phyloP scores from a whole-genome alignment of 1,139 yeast genomes.

The Cylindricascospora bacillispora region DNA sequence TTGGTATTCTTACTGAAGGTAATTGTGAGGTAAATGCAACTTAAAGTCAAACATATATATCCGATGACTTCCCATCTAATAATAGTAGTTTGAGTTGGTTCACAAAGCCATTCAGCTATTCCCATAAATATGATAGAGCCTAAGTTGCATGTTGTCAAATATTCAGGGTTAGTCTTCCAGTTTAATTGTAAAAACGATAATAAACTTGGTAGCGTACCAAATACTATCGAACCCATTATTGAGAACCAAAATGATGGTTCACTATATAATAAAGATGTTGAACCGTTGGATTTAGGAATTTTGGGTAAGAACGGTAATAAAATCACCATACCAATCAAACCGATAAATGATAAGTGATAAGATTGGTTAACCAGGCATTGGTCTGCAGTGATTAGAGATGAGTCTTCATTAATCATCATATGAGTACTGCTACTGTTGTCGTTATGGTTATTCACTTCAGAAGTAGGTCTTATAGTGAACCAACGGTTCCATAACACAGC shows the following conservation, averaged over 20 bases:
- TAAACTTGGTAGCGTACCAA: conserved; percentile 17
- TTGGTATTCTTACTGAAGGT: conserved; percentile 6
- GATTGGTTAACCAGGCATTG: conserved; percentile 11
- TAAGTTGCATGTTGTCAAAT: conserved; percentile 16
- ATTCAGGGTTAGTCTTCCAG: conserved; percentile 15
- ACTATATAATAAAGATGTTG: conserved; percentile 10
- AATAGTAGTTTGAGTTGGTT: conserved; percentile 19
- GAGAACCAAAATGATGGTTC: conserved; percentile 16
- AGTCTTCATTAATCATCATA: conserved; percentile 7
- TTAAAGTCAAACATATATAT: conserved; percentile 15
- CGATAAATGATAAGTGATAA: conserved; percentile 15
- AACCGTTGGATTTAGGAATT: conserved; percentile 7
- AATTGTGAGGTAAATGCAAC: conserved; percentile 16
- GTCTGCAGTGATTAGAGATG: conserved; percentile 4
- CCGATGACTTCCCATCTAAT: conserved; percentile 24
- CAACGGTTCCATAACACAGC: conserved; percentile 16
- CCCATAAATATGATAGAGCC: conserved; percentile 21
- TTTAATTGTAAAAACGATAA: conserved; percentile 14
- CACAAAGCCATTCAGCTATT: conserved; percentile 20
- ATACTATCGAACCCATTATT: conserved; percentile 11
- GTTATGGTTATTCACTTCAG: conserved; percentile 8
- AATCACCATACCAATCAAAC: conserved; percentile 11
- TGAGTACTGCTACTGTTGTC: conserved; percentile 12
- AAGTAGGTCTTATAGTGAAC: conserved; percentile 6
- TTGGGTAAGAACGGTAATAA: conserved; percentile 16